Evolutionary conservation across 23 red algal species (phyloP).

Genomic region (Gracilaria caudata): DNA sequence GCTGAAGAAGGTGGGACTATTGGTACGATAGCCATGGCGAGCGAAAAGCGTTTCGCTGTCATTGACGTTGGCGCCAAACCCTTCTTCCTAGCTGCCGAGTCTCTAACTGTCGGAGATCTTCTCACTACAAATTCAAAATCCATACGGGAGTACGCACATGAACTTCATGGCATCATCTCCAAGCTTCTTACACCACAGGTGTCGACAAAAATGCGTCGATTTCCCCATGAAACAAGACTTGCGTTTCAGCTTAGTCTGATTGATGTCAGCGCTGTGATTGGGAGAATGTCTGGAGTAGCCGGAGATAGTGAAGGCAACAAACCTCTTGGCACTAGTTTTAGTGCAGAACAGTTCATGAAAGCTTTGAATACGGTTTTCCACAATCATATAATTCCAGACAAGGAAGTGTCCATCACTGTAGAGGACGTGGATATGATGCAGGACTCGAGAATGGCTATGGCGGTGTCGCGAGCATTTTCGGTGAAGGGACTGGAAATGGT

Average conservation of each 20-base stretch:
- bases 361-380: slow-evolving; percentile 36
- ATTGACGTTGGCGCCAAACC: slow-evolving; percentile 59
- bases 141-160: slow-evolving; percentile 5
- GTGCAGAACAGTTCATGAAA: slow-evolving; percentile 3
- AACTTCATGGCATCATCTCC: slow-evolving; percentile 32
- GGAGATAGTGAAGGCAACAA: slow-evolving; percentile 43
- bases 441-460: slow-evolving; percentile 40
- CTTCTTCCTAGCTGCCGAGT: slow-evolving; percentile 24
- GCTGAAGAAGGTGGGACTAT: slow-evolving; percentile 36
- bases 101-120: slow-evolving; percentile 38
- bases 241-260: slow-evolving; percentile 31
- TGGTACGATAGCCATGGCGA: slow-evolving; percentile 35
- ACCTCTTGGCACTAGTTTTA: slow-evolving; percentile 19
- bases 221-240: slow-evolving; percentile 50
- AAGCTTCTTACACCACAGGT: slow-evolving; percentile 33
- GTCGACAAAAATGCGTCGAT: slow-evolving; percentile 38
- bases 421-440: slow-evolving; percentile 16
- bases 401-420: slow-evolving; percentile 13
- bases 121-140: slow-evolving; percentile 22
- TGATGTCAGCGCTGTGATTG: slow-evolving; percentile 63
- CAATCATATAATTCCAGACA: not conserved
- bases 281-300: slow-evolving; percentile 10
- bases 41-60: slow-evolving; percentile 47
- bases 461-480: slow-evolving; percentile 56
- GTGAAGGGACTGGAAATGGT: slow-evolving; percentile 50